Evolutionary conservation across 1,284 basidiomycete genomes (phyloP).

Genomic region (Sanghuangporus baumii): DNA sequence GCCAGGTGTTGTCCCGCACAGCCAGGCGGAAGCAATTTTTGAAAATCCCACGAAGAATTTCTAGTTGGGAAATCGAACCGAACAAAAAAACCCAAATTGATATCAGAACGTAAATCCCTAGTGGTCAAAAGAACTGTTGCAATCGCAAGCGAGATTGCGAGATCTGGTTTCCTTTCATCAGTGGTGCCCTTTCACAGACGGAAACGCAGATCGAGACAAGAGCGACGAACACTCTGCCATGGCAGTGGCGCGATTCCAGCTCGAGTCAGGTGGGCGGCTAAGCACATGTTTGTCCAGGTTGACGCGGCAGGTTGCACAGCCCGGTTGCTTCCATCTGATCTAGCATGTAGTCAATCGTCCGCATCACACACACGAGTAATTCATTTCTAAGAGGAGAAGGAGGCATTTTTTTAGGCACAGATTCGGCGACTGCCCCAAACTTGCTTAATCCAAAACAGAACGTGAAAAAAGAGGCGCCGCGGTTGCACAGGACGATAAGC

Average conservation of each 20-base stretch:
- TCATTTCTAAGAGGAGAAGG: neutral
- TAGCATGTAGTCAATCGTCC: neutral
- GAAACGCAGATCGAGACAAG: neutral
- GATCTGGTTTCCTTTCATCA: neutral
- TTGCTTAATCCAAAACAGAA: neutral
- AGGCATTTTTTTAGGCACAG: neutral
- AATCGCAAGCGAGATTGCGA: neutral
- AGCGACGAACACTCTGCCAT: neutral
- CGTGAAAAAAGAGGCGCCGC: neutral
- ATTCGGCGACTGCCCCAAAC: neutral
- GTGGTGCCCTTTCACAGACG: neutral
- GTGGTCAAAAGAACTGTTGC: neutral
- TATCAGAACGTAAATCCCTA: conserved; percentile 2
- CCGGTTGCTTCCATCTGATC: neutral
- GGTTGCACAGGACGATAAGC: neutral
- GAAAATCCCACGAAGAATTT: neutral
- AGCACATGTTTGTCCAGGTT: neutral
- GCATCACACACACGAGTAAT: neutral
- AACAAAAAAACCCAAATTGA: neutral
- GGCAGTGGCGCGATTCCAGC: neutral
- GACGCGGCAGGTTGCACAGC: neutral
- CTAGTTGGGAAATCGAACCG: neutral
- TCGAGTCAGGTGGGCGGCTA: neutral
- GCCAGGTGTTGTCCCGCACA: neutral
- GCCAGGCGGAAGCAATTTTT: neutral